Conservation (phyloP, 495 filamentous ascomycete genomes). For the Penicillium pancosmium region DNA sequence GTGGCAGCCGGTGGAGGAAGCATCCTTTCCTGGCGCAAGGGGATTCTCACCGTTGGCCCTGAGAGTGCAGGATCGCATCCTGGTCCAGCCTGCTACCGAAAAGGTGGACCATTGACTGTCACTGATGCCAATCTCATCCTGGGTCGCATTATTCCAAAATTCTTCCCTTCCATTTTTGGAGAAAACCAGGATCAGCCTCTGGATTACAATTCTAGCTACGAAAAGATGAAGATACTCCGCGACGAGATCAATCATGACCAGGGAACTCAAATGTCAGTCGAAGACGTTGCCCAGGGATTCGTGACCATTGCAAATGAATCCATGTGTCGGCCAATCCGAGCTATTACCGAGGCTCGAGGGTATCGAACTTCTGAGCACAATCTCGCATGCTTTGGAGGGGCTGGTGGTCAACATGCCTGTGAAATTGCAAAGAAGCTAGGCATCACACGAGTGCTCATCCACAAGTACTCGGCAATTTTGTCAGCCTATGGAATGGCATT, state of each 20-base stretch:
- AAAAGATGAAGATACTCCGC: constrained; percentile 61
- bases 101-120: constrained; percentile 83
- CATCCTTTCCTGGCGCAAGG: constrained; percentile 80
- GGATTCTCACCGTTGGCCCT: constrained; percentile 84
- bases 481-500: constrained; percentile 95
- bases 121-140: constrained; percentile 89
- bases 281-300: constrained; percentile 79
- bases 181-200: constrained; percentile 79
- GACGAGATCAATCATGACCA: constrained; percentile 67
- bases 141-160: constrained; percentile 80
- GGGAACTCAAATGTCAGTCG: constrained; percentile 54
- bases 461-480: constrained; percentile 87
- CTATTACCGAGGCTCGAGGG: constrained; percentile 87
- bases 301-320: constrained; percentile 91
- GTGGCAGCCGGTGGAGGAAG: constrained; percentile 91
- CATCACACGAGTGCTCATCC: constrained; percentile 80
- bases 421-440: constrained; percentile 90
- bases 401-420: constrained; percentile 91
- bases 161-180: constrained; percentile 92
- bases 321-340: constrained; percentile 88
- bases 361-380: constrained; percentile 86
- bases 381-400: constrained; percentile 87
- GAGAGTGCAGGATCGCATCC: constrained; percentile 87
- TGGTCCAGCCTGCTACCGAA: constrained; percentile 86
- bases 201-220: constrained; percentile 41